Evolutionary conservation across 192 early-diverging fungal genomes (phyloP), one percentile per base, ranked within the genome.

Genomic region (Coemansia sp.): DNA sequence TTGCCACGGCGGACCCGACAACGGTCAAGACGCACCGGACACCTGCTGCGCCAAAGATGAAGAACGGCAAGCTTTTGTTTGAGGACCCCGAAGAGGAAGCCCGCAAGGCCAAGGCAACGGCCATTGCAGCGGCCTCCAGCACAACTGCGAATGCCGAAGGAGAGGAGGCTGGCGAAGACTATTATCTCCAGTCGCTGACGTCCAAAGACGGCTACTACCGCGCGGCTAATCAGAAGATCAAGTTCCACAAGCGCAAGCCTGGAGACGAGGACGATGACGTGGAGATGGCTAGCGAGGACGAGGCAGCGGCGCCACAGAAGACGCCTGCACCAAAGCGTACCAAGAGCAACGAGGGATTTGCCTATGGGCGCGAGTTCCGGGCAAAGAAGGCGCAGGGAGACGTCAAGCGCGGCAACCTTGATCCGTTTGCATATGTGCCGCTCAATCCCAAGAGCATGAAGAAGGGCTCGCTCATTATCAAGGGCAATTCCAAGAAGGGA

Each of bases 391-490:
- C 95, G 11, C 81, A 86, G 50, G 95, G 95, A 62, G 97, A 99
- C 85, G 86, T 99, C 59, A 87, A 86, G 71, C 87, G 88, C 50
- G 92, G 90, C 46, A 88, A 86, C 66, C 81, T 91, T 6, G 95
- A 98, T 80, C 97, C 97, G 29, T 95, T 86, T 68, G 92, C 94
- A n/a, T 99, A 98, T 68, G 86, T 99, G 46, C 95, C 97, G 60
- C 82, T 99, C 50, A 81, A 72, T 9, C 78, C 78, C 25, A 74
- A 74, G 72, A 67, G 46, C 52, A 80, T 80, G 77, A 80, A 78
- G 69, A 77, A 65, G 67, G 77, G 77, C 32, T 51, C 68, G 28
- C 39, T 73, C 25, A 50, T 56, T 20, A 52, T 80, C 51, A 80
- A 80, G 68, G 72, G 72, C 48, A 71, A 64, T 47, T 68, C 64